Conservation (phyloP, 768 basidiomycete genomes). For the Sporobolomyces roseus region DNA sequence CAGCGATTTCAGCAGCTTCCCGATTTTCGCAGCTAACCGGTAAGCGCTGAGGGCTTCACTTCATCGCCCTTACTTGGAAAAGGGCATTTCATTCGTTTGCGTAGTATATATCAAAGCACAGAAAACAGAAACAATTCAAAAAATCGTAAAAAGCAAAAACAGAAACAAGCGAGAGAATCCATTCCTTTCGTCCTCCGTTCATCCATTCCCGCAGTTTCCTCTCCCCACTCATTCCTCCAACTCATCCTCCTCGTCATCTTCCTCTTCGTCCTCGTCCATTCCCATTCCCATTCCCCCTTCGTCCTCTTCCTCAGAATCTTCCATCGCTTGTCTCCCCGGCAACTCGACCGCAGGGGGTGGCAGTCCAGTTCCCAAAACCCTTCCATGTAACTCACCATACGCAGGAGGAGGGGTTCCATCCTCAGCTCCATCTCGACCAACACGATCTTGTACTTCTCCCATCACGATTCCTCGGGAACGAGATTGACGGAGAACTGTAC, state of each 20-base stretch:
- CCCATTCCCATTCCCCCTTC: too few species aligned
- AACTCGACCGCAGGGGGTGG: constrained; percentile 7
- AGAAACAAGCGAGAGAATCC: background rate
- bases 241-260: background rate
- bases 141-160: background rate
- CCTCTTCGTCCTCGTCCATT: too few species aligned
- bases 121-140: background rate
- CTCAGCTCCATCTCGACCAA: too few species aligned
- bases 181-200: background rate
- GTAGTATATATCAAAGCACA: background rate
- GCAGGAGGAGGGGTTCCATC: constrained; percentile 14
- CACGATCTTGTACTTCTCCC: background rate
- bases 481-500: background rate
- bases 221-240: background rate
- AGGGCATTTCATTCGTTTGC: background rate
- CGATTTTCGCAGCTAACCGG: too few species aligned
- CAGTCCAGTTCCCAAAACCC: constrained; percentile 28
- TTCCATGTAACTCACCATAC: constrained; percentile 19
- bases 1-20: too few species aligned
- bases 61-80: too few species aligned
- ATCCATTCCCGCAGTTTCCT: too few species aligned
- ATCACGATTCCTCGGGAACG: constrained; percentile 14
- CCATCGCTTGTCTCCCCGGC: constrained; percentile 15
- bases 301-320: constrained; percentile 8
- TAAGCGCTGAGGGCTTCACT: too few species aligned